These are phyloP conservation scores for Licmophora abbreviata DNA, from an alignment of 108 stramenopile genomes.

Conservation along the genomic window DNA sequence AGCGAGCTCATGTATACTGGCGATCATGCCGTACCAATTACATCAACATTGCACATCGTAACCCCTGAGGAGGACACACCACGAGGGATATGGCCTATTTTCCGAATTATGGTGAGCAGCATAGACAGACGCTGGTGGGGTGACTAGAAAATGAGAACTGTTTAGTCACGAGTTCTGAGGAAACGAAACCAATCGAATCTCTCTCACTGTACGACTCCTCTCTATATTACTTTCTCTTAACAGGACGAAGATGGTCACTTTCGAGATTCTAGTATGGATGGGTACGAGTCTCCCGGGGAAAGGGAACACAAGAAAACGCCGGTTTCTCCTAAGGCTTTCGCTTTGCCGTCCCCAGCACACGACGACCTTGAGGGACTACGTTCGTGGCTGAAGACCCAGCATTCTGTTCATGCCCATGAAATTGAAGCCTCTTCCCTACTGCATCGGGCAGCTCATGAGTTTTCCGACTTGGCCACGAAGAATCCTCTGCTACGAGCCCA, in stretches of 20 bases:
- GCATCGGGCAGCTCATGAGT: conserved; percentile 21
- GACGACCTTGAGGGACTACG: conserved; percentile 27
- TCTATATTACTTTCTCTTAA: neutral
- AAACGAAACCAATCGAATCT: neutral
- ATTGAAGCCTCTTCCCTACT: conserved; percentile 30
- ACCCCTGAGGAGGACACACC: conserved; percentile 60
- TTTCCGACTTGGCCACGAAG: conserved; percentile 44
- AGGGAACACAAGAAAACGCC: neutral
- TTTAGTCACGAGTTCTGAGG: neutral
- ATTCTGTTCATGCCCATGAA: conserved; percentile 35
- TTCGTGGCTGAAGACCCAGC: conserved; percentile 15
- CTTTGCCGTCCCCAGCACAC: neutral
- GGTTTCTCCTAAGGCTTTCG: neutral
- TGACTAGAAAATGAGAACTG: neutral
- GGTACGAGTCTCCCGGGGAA: neutral
- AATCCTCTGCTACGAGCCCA: conserved; percentile 63
- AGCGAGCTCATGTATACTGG: conserved; percentile 45
- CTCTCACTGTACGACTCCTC: conserved; percentile 1
- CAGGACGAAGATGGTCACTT: conserved; percentile 69
- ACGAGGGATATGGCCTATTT: conserved; percentile 69
- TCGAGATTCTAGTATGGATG: conserved; percentile 32
- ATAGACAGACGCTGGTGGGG: neutral
- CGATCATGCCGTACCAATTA: conserved; percentile 50
- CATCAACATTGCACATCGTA: conserved; percentile 57
- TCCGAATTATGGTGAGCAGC: conserved; percentile 79